These are phyloP conservation scores for Suhomyces chickasaworum DNA, from an alignment of 1,139 yeast species.

Conservation along the genomic window DNA sequence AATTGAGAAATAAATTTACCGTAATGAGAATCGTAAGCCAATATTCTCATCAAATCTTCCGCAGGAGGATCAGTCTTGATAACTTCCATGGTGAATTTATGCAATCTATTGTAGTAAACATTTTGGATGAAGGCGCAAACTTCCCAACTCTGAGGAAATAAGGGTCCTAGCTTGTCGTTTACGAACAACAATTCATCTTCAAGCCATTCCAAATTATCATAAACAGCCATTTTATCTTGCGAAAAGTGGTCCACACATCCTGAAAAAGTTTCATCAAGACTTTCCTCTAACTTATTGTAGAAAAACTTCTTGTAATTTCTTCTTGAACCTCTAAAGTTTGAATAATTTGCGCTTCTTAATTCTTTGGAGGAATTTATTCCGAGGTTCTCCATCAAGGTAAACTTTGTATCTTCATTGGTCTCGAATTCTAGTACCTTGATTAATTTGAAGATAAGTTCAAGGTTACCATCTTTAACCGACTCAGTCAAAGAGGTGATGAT, in stretches of 20 bases:
- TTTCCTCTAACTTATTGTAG: constrained; percentile 57
- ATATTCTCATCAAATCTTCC: constrained; percentile 58
- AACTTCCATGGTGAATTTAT: constrained; percentile 61
- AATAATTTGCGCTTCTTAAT: constrained; percentile 29
- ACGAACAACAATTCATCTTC: constrained; percentile 76
- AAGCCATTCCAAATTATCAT: constrained; percentile 79
- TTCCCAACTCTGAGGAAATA: constrained; percentile 74
- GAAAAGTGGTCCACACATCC: constrained; percentile 63
- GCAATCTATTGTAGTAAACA: constrained; percentile 69
- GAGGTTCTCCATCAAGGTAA: constrained; percentile 52
- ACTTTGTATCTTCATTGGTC: constrained; percentile 71
- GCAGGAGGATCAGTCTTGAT: constrained; percentile 77
- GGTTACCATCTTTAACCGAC: constrained; percentile 66
- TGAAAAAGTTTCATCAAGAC: constrained; percentile 65
- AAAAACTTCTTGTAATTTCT: constrained; percentile 71
- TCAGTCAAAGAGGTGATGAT: constrained; percentile 71
- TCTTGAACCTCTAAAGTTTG: constrained; percentile 43
- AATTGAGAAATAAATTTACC: constrained; percentile 38
- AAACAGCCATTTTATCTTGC: constrained; percentile 56
- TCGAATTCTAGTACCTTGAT: constrained; percentile 81
- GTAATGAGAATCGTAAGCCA: constrained; percentile 77
- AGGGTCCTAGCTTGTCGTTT: constrained; percentile 55
- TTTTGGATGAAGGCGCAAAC: constrained; percentile 62
- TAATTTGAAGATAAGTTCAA: constrained; percentile 66
- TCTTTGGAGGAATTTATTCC: constrained; percentile 24